These are phyloP conservation scores for Naganishia sp. DNA, from an alignment of 1,284 basidiomycete species.

Conservation along the genomic window DNA sequence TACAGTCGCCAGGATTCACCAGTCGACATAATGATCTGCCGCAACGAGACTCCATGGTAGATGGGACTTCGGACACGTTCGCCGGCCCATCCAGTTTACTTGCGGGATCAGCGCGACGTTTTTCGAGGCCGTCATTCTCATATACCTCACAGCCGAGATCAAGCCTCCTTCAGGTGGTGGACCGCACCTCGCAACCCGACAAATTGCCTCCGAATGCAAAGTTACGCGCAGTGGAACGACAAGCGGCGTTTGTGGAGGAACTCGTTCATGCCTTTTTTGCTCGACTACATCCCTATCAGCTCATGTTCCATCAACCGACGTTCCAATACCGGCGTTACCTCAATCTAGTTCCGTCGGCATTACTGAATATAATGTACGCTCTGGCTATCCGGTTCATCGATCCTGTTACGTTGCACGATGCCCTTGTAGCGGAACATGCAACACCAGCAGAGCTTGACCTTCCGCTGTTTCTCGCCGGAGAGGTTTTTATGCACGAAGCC, in stretches of 20 bases:
- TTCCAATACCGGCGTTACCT: slow-evolving; percentile 55
- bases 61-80: not conserved
- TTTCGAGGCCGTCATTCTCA: not conserved
- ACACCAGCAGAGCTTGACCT: slow-evolving; percentile 33
- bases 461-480: slow-evolving; percentile 46
- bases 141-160: slow-evolving; percentile 13
- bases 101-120: not conserved
- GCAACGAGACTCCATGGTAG: not conserved
- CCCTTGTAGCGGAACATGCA: slow-evolving; percentile 12
- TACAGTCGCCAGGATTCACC: not conserved
- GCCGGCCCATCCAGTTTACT: not conserved
- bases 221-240: slow-evolving; percentile 34
- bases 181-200: slow-evolving; percentile 28
- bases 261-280: slow-evolving; percentile 53
- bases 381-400: slow-evolving; percentile 51
- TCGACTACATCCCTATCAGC: slow-evolving; percentile 51
- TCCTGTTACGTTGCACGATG: slow-evolving; percentile 29
- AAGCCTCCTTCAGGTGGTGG: slow-evolving; percentile 43
- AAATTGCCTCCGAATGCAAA: slow-evolving; percentile 38
- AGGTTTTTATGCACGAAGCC: slow-evolving; percentile 48
- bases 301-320: slow-evolving; percentile 54
- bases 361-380: slow-evolving; percentile 56
- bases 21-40: not conserved
- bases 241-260: slow-evolving; percentile 44
- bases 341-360: slow-evolving; percentile 49